Evolutionary conservation across 768 basidiomycete genomes (phyloP), one percentile per base, ranked within the genome.

Genomic region (Paxillus involutus): DNA sequence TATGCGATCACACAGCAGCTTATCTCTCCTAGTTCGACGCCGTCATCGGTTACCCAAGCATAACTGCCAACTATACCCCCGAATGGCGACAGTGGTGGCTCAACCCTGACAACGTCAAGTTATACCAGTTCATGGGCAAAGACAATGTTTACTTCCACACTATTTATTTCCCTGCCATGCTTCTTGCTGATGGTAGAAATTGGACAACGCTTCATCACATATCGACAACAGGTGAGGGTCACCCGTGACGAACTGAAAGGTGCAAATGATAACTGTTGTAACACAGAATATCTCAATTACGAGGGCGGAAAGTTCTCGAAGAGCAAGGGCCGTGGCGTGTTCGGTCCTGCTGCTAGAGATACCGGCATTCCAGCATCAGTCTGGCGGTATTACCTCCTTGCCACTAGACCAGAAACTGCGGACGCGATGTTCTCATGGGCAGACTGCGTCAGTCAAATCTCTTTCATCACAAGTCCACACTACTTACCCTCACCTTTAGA

Each of bases 71-170:
- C 66, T 94, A 95, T 76, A 96, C 92, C 35, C 77, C 88, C 17
- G 88, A 97, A 58, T 99, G 97, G 97, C 85, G 88, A 71, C 80
- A 85, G 69, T 99, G 97, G 97, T 99, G 97, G 97, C 85, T 89
- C 65, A 89, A 95, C 65, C 89, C 88, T 2, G 78, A 91, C 60
- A 79, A 98, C 62, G 94, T 99, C 54, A 79, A 83, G 61, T 76
- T 98, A 47, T 97, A 93, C 75, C 96, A 99, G 71, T 99, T 99
- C 79, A 99, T 99, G 97, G 97, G 97, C 67, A 99, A 99, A 75
- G 96, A 98, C 69, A 98, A 94, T 58, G 93, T 95, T 47, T 98
- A 96, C 72, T 99, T 99, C 83, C 97, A 99, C 71, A 93, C 93
- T 0, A 84, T 99, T 39, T 93, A 93, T 63, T 99, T 86, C 77